Base-by-base conservation (phyloP, 2,329 filamentous ascomycete species). In the Dactylellina haptotyla region DNA sequence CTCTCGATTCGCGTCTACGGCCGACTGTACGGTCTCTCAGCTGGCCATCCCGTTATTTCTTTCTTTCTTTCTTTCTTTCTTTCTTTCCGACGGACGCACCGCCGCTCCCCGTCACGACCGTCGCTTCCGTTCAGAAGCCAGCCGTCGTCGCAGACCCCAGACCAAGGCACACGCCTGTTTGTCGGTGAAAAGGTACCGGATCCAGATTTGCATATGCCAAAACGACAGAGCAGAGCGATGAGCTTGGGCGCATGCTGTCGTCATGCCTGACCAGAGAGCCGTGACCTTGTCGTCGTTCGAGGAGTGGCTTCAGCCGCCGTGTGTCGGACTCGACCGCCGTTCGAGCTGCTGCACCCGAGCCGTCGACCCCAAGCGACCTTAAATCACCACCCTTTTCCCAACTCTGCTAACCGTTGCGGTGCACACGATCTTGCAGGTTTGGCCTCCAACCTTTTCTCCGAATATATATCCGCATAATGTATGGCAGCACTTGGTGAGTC, bases 401-500 rank as follows among this genome's bases (percentile, higher is more conserved):
- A 59, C 54, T 67, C 14, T 67, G 63, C 63, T 67, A 67, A 67
- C 63, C 43, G 43, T 67, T 59, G 63, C 63, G 63, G 59, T 23
- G 26, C 30, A 54, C 48, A 10, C 53, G 30, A 57, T 48, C 12
- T 59, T 25, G 28, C 41, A 64, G 58, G 66, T 64, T 72, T 66
- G 48, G 61, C 53, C 48, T 62, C 50, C 45, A 66, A 66, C 59
- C 61, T 61, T 66, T 61, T 62, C 50, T 58, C 69, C 67, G 67
- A 63, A 26, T 73, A 61, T 50, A 58, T 64, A 58, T 73, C 61
- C 69, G 30, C 54, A 73, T 65, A 65, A 73, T 73, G 69, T 66
- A 73, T 73, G 69, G 69, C 69, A 66, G 69, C 69, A 61, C 54
- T 73, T 65, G 70, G 70, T 69, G 30, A 69, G 64, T 69, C 26